Conservation (phyloP, 148 eudicot species). For the Bassia scoparia region DNA sequence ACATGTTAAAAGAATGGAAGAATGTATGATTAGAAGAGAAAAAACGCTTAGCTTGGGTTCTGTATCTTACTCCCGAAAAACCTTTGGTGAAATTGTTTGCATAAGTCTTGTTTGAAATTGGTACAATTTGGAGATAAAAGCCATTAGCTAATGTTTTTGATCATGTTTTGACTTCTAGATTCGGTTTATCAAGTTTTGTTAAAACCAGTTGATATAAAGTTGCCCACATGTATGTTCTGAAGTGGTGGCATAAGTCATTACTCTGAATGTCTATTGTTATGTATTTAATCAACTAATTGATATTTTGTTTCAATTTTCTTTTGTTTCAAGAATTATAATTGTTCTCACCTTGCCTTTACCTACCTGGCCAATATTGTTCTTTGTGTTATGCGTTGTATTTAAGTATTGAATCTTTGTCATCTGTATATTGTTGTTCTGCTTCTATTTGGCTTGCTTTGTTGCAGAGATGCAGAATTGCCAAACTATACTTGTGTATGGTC, state of each 20-base stretch:
- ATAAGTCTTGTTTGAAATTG: not conserved
- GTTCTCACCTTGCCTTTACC: too few relatives aligned
- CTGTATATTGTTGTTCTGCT: not conserved
- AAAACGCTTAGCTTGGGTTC: not conserved
- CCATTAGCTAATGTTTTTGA: not conserved
- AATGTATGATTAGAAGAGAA: not conserved
- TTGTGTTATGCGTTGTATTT: not conserved
- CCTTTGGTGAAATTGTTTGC: not conserved
- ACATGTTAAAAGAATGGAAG: not conserved
- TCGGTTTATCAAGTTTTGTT: too few relatives aligned
- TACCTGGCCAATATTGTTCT: too few relatives aligned
- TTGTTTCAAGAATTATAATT: too few relatives aligned
- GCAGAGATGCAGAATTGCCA: conserved; percentile 45
- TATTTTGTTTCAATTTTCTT: too few relatives aligned
- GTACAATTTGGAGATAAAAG: not conserved
- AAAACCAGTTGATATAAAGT: too few relatives aligned
- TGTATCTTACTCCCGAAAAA: not conserved
- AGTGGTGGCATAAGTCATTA: too few relatives aligned
- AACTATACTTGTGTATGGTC: conserved; percentile 36
- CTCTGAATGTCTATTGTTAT: too few relatives aligned
- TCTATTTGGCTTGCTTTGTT: conserved; percentile 6
- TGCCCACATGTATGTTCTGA: too few relatives aligned
- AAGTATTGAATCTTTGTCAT: not conserved
- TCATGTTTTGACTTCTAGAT: too few relatives aligned
- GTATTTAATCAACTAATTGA: too few relatives aligned